Conservation (phyloP, 2,329 filamentous ascomycete species). For the Neoarthrinium moseri region DNA sequence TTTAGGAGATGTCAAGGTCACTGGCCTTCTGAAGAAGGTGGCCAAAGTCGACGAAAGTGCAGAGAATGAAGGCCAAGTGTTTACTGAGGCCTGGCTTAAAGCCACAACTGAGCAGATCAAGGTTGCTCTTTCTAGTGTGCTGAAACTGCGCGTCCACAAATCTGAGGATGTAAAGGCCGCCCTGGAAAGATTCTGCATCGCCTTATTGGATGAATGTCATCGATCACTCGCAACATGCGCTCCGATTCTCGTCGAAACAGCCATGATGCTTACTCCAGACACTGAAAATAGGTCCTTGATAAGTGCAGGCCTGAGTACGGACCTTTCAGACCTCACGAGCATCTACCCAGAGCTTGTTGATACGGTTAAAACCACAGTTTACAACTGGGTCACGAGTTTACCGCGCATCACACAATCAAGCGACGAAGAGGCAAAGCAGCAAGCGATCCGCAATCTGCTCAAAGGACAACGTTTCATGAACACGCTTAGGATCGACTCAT, state of each 20-base stretch:
- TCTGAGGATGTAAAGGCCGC: constrained; percentile 66
- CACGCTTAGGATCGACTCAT: constrained; percentile 61
- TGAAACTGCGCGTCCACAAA: constrained; percentile 72
- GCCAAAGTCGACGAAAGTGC: constrained; percentile 21
- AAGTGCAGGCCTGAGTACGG: constrained; percentile 53
- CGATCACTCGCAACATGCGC: constrained; percentile 68
- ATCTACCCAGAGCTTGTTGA: constrained; percentile 63
- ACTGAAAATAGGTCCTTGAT: constrained; percentile 40
- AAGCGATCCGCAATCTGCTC: constrained; percentile 73
- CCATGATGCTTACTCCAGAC: constrained; percentile 65
- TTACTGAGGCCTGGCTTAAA: constrained; percentile 67
- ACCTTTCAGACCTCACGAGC: constrained; percentile 59
- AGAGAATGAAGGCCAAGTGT: constrained; percentile 33
- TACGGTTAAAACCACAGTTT: constrained; percentile 67
- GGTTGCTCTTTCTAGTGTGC: constrained; percentile 73
- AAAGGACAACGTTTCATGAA: constrained; percentile 68
- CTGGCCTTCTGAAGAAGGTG: constrained; percentile 40
- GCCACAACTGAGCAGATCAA: constrained; percentile 81
- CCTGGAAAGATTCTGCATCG: constrained; percentile 69
- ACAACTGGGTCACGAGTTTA: constrained; percentile 79
- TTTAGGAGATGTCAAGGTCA: constrained; percentile 56
- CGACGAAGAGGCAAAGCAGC: constrained; percentile 75
- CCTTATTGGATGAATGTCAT: constrained; percentile 76
- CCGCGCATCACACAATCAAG: constrained; percentile 80
- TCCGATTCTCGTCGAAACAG: constrained; percentile 74